Evolutionary conservation across 805 yeast species (phyloP).

Genomic region (Wickerhamomyces bovis): DNA sequence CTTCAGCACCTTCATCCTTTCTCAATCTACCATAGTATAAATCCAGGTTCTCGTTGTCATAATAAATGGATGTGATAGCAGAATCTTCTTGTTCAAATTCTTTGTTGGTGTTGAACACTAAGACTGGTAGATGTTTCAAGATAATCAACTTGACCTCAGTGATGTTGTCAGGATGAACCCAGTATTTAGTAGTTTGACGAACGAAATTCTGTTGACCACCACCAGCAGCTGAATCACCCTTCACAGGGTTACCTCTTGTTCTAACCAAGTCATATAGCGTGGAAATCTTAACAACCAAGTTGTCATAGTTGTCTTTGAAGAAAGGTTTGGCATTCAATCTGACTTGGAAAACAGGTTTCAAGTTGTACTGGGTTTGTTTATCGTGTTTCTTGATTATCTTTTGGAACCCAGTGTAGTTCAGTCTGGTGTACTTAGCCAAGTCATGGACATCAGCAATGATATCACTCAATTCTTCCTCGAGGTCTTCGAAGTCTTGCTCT

Average conservation of each 20-base stretch:
- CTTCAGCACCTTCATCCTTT: conserved; percentile 98
- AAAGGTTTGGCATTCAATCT: conserved; percentile 92
- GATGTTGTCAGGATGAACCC: conserved; percentile 99
- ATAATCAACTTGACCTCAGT: conserved; percentile 91
- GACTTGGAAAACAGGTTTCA: conserved; percentile 90
- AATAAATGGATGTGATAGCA: conserved; percentile 95
- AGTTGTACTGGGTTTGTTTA: conserved; percentile 71
- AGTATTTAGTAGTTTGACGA: conserved; percentile 96
- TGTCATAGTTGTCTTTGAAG: conserved; percentile 91
- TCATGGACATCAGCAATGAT: conserved; percentile 97
- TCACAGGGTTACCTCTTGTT: conserved; percentile 91
- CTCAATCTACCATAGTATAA: conserved; percentile 90
- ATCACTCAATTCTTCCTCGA: conserved; percentile 74
- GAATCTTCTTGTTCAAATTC: conserved; percentile 93
- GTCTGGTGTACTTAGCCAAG: conserved; percentile 85
- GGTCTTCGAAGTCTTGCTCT: conserved; percentile 64
- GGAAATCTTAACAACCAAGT: conserved; percentile 81
- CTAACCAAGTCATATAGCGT: conserved; percentile 87
- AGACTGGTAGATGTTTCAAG: conserved; percentile 91
- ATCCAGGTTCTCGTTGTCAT: conserved; percentile 84
- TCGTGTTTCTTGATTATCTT: conserved; percentile 96
- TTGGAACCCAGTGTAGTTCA: conserved; percentile 96
- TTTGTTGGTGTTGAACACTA: conserved; percentile 93
- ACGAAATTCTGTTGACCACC: conserved; percentile 97
- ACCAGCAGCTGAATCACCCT: conserved; percentile 97